Percentiles rank a stretch among this genome's conserved stretches.
Evolutionary conservation across 306 rosid genomes (phyloP).

Genomic region (Vachellia collinsii): DNA sequence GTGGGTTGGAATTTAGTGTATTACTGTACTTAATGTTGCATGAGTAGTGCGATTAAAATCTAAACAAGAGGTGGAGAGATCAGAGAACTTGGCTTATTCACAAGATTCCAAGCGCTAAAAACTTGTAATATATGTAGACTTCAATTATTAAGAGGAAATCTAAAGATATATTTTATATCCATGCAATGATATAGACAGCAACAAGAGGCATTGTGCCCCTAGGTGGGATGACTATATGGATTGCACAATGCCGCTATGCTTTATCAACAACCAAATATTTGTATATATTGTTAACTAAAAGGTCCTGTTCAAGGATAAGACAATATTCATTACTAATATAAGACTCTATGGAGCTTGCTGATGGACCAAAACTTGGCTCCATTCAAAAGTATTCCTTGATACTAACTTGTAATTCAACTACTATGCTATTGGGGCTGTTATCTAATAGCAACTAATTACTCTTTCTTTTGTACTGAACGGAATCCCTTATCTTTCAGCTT

Average conservation of each 20-base stretch:
- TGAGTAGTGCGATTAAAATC: background rate
- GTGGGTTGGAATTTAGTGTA: background rate
- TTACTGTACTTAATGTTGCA: background rate
- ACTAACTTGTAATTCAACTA: background rate
- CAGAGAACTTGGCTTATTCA: background rate
- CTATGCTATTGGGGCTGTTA: background rate
- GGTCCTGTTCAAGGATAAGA: too few species aligned
- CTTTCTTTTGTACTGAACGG: background rate
- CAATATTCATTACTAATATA: background rate
- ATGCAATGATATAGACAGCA: background rate
- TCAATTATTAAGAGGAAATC: background rate
- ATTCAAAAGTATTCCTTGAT: background rate
- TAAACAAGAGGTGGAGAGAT: background rate
- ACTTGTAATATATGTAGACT: background rate
- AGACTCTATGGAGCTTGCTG: background rate
- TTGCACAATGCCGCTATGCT: background rate
- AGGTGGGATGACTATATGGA: background rate
- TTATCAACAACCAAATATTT: too few species aligned
- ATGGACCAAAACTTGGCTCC: background rate
- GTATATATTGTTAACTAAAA: too few species aligned
- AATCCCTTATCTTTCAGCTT: background rate
- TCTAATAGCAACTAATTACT: background rate
- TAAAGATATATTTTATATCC: background rate
- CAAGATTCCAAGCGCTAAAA: background rate
- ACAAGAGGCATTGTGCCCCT: background rate